Evolutionary conservation across 352 stramenopile species (phyloP), one percentile per base, ranked within the genome.

Genomic region (Globisporangium radiosum): DNA sequence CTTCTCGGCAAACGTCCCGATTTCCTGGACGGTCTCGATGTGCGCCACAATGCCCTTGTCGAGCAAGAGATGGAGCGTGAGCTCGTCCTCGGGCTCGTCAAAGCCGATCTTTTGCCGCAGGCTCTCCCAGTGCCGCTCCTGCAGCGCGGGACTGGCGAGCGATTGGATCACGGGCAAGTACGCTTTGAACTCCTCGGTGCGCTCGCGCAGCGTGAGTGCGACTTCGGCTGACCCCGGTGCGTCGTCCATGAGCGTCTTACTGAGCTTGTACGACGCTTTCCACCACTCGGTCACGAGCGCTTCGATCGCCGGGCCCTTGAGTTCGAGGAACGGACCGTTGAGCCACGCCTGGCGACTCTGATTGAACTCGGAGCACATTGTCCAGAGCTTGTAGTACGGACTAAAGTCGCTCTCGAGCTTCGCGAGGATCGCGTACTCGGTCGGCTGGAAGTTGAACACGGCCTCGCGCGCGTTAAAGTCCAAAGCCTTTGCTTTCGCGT

Each of bases 351-450:
- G 88, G 13, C 84, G 87, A 56, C 75, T 97, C 54, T 90, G 81
- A 56, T 96, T 84, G 66, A 98, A 98, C 64, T 98, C 92, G 43
- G 80, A 93, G 62, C 93, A 94, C 89, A 98, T 97, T 8, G 90
- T 98, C 92, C 94, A 98, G 5, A 98, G 81, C 60, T 96, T 95
- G 63, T 95, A 97, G 70, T 97, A 97, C 25, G 90, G 91, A 11
- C 78, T 65, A 44, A 97, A 95, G 52, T 97, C 83, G 1, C 63
- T 68, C 63, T 97, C 87, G 14, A 97, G 72, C 53, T 93, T 90
- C 38, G 63, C 62, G 15, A 98, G 61, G 17, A 96, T 74, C 37
- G 82, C 78, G 63, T 97, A 98, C 43, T 98, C 92, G 0, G 91
- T 97, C 13, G 87, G 87, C 7, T 85, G 85, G 43, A 98, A 97